Percentiles rank a stretch among this genome's conserved stretches.
Evolutionary conservation across 768 basidiomycete genomes (phyloP).

Genomic region (Mycena vitilis): DNA sequence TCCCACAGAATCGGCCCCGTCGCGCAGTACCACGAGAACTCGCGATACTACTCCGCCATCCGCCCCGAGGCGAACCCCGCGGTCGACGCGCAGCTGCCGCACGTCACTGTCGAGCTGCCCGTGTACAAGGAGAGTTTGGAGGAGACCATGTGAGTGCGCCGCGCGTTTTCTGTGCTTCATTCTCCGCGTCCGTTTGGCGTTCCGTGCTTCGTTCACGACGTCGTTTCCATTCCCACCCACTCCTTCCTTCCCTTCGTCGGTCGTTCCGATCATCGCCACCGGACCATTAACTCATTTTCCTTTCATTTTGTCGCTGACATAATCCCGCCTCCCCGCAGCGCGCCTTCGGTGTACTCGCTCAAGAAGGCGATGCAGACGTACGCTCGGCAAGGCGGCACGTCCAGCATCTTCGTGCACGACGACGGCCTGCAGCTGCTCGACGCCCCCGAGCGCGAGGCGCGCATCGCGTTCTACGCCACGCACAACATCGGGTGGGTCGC

Average conservation of each 20-base stretch:
- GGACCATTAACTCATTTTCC: no score
- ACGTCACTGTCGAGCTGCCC: conserved; percentile 85
- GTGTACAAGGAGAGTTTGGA: conserved; percentile 91
- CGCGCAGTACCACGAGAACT: conserved; percentile 88
- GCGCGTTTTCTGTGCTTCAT: no score
- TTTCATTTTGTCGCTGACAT: no score
- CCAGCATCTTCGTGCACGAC: conserved; percentile 83
- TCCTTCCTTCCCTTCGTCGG: not conserved
- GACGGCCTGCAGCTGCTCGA: conserved; percentile 81
- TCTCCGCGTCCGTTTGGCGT: no score
- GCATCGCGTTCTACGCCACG: conserved; percentile 80
- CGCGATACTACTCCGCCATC: conserved; percentile 82
- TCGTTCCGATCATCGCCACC: no score
- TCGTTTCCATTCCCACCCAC: no score
- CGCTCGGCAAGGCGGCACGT: conserved; percentile 89
- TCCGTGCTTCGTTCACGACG: no score
- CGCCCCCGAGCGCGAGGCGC: conserved; percentile 70
- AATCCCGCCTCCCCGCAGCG: conserved; percentile 48
- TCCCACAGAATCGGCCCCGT: conserved; percentile 79
- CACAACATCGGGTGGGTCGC: conserved; percentile 88
- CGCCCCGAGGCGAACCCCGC: conserved; percentile 71
- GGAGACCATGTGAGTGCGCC: conserved; percentile 76
- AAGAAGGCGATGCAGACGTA: conserved; percentile 94
- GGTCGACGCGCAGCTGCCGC: conserved; percentile 74
- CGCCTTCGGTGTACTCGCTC: conserved; percentile 79